phyloP scores from a whole-genome alignment of 768 basidiomycete species.

The Lyophyllum shimeji region DNA sequence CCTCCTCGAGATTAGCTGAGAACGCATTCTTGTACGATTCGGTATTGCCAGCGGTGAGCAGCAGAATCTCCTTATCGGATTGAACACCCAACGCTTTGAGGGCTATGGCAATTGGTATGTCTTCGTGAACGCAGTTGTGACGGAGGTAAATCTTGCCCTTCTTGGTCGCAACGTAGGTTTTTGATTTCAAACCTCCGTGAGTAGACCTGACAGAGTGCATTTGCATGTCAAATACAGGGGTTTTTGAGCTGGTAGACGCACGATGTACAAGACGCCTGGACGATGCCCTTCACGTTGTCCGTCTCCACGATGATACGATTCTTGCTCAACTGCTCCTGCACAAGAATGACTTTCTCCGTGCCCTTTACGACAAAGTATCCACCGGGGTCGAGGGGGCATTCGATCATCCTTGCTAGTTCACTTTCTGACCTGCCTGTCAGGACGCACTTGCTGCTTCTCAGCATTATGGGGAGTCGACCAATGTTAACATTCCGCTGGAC shows the following conservation, averaged over 20 bases:
- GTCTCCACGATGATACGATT: conserved; percentile 99
- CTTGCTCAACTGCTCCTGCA: conserved; percentile 98
- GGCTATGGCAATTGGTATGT: conserved; percentile 93
- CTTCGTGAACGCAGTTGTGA: conserved; percentile 97
- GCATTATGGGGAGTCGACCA: conserved; percentile 94
- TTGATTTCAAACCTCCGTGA: conserved; percentile 87
- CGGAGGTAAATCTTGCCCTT: conserved; percentile 93
- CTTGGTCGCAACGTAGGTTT: conserved; percentile 96
- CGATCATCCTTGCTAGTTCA: conserved; percentile 90
- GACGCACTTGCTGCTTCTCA: conserved; percentile 93
- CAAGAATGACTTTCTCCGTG: conserved; percentile 98
- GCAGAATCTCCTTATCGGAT: conserved; percentile 96
- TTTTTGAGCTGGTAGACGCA: conserved; percentile 39
- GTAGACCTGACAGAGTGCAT: conserved; percentile 53
- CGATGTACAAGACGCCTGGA: conserved; percentile 97
- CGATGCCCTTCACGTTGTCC: conserved; percentile 83
- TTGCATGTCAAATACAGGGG: neutral
- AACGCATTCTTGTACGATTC: conserved; percentile 87
- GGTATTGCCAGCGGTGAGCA: conserved; percentile 89
- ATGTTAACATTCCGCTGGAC: conserved; percentile 87
- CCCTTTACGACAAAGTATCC: conserved; percentile 99
- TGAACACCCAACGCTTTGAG: conserved; percentile 96
- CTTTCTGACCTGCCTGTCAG: conserved; percentile 74
- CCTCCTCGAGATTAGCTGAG: conserved; percentile 91
- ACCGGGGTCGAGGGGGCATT: conserved; percentile 98